A percentile compares a stretch with the other conserved stretches of the same genome.
Evolutionary conservation across 1,284 basidiomycete species (phyloP).

Genomic region (Malassezia yamatoensis): DNA sequence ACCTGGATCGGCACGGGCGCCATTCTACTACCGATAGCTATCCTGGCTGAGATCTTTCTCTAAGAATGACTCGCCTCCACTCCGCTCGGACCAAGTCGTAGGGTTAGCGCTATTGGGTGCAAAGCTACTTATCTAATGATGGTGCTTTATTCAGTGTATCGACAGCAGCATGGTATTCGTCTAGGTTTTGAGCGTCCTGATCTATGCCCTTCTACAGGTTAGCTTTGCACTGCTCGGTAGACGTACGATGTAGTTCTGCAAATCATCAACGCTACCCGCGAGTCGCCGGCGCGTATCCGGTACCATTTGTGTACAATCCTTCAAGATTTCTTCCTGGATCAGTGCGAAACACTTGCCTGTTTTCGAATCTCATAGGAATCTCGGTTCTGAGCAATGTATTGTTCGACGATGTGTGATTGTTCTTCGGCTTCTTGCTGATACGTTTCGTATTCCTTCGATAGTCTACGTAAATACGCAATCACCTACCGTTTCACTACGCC

Average conservation of each 20-base stretch:
- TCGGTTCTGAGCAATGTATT: not conserved
- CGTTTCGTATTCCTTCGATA: slow-evolving; percentile 10
- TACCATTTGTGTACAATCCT: slow-evolving; percentile 13
- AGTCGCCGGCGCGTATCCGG: slow-evolving; percentile 14
- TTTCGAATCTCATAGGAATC: slow-evolving; percentile 14
- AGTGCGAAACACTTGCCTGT: slow-evolving; percentile 1
- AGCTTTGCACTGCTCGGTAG: not conserved
- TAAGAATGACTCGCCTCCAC: slow-evolving; percentile 1
- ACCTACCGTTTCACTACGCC: slow-evolving; percentile 21
- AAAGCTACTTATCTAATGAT: not conserved
- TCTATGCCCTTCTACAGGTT: not conserved
- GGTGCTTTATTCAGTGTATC: not conserved
- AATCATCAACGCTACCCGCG: not conserved
- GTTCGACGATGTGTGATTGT: slow-evolving; percentile 3
- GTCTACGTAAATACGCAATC: not conserved
- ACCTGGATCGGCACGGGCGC: slow-evolving; percentile 28
- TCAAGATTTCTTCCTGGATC: slow-evolving; percentile 9
- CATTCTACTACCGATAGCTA: slow-evolving; percentile 11
- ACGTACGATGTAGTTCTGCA: slow-evolving; percentile 12
- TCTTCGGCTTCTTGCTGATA: slow-evolving; percentile 13
- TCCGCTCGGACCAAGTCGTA: not conserved
- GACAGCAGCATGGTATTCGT: not conserved
- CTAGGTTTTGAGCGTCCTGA: not conserved
- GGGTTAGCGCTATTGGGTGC: not conserved
- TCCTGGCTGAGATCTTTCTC: no score